phyloP scores from a whole-genome alignment of 495 filamentous ascomycete genomes.

The Tuber microsphaerosporum region DNA sequence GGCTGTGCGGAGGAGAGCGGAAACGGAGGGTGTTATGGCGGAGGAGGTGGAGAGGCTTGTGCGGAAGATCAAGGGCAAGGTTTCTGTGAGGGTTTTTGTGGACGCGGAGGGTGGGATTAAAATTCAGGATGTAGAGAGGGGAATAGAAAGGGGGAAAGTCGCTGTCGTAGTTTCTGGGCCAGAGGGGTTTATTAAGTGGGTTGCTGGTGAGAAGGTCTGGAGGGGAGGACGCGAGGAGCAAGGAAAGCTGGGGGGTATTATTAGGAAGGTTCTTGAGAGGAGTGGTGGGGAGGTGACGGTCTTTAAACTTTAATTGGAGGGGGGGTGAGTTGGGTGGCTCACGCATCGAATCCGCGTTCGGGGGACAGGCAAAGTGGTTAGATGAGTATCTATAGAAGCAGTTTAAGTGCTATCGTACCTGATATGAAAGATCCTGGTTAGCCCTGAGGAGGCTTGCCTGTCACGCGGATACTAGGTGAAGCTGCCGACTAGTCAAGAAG shows the following conservation, averaged over 20 bases:
- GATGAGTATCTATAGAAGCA: not conserved
- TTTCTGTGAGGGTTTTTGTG: conserved; percentile 30
- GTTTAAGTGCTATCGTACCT: not conserved
- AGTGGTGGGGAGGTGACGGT: conserved; percentile 49
- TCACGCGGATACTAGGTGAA: not conserved
- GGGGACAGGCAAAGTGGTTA: not conserved
- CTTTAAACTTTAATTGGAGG: conserved; percentile 38
- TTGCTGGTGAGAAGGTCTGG: conserved; percentile 72
- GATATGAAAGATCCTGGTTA: not conserved
- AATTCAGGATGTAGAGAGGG: conserved; percentile 24
- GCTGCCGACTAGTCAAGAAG: not conserved
- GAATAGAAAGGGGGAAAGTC: conserved; percentile 45
- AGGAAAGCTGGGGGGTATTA: conserved; percentile 53
- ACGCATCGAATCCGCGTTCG: not conserved
- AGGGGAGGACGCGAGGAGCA: conserved; percentile 62
- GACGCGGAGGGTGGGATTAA: conserved; percentile 36
- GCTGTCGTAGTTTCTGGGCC: conserved; percentile 78
- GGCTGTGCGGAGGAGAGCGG: conserved; percentile 48
- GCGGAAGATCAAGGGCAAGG: conserved; percentile 23
- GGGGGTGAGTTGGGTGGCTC: not conserved
- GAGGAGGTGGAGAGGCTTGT: conserved; percentile 54
- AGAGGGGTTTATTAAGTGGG: conserved; percentile 74
- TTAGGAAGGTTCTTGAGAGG: conserved; percentile 45
- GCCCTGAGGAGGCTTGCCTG: not conserved
- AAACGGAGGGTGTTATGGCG: conserved; percentile 47